Evolutionary conservation across 768 basidiomycete genomes (phyloP).

Genomic region (Mycena filopes): DNA sequence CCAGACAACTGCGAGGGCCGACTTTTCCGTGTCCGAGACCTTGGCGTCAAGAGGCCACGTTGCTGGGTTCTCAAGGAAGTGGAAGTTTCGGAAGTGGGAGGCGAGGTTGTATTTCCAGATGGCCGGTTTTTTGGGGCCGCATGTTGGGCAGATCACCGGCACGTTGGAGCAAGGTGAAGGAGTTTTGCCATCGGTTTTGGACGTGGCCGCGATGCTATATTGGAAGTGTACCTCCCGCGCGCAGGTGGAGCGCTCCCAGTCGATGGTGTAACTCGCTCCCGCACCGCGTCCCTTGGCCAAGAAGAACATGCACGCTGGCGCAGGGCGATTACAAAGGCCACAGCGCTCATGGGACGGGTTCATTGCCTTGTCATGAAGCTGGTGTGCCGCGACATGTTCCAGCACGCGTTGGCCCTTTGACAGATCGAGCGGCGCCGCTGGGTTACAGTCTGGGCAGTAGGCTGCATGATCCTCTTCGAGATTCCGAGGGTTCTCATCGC

Average conservation of each 20-base stretch:
- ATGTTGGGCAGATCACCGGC: background rate
- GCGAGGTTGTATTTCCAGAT: slow-evolving; percentile 3
- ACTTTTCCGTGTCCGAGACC: no score
- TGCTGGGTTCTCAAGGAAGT: background rate
- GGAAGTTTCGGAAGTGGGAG: background rate
- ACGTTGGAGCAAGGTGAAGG: slow-evolving; percentile 4
- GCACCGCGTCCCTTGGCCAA: background rate
- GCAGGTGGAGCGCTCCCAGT: background rate
- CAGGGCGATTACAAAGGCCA: background rate
- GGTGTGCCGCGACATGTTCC: background rate
- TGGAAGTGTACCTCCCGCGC: background rate
- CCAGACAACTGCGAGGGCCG: no score
- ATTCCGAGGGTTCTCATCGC: background rate
- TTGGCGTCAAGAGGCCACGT: no score
- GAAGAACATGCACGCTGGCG: background rate
- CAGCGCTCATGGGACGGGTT: background rate
- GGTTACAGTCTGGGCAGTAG: background rate
- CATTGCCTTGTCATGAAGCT: background rate
- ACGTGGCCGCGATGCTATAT: background rate
- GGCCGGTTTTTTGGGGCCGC: slow-evolving; percentile 3
- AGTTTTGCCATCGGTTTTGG: background rate
- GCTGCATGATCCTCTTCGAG: background rate
- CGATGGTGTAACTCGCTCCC: background rate
- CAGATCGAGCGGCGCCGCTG: background rate
- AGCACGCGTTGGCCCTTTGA: background rate